phyloP scores from a whole-genome alignment of 2,329 filamentous ascomycete species.

The Paecilomyces dactylethromorphus region DNA sequence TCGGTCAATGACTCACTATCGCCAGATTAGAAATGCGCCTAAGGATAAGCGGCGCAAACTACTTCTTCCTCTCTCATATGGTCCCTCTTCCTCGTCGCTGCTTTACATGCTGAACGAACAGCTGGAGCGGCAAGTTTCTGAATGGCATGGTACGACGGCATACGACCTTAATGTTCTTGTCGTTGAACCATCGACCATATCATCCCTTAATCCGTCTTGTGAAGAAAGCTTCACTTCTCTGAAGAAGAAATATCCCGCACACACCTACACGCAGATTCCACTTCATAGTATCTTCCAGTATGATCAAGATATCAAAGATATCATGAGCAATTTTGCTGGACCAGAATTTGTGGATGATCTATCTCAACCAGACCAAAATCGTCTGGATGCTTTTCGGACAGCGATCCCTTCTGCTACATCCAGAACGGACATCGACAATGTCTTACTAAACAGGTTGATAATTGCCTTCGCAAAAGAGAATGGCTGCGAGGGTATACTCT shows the following conservation, averaged over 20 bases:
- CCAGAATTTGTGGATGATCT: conserved; percentile 18
- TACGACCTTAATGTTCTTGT: conserved; percentile 54
- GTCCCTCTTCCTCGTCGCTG: conserved; percentile 70
- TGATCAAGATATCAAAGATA: conserved; percentile 26
- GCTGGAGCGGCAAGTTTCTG: conserved; percentile 57
- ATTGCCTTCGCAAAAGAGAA: conserved; percentile 55
- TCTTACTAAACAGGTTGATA: conserved; percentile 67
- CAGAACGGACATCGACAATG: conserved; percentile 63
- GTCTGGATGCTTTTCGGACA: conserved; percentile 51
- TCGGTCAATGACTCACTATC: conserved; percentile 67
- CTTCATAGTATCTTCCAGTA: conserved; percentile 56
- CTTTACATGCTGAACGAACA: conserved; percentile 69
- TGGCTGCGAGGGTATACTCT: conserved; percentile 64
- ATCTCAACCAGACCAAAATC: conserved; percentile 31
- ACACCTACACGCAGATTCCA: conserved; percentile 56
- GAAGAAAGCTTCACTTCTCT: conserved; percentile 38
- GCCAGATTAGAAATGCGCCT: conserved; percentile 34
- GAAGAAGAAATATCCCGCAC: conserved; percentile 56
- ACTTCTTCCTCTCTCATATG: conserved; percentile 75
- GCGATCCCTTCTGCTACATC: conserved; percentile 68
- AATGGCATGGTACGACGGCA: conserved; percentile 53
- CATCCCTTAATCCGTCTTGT: conserved; percentile 12
- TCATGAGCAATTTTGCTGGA: conserved; percentile 24
- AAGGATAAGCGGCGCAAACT: conserved; percentile 48
- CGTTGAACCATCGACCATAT: conserved; percentile 35